phyloP scores from a whole-genome alignment of 495 filamentous ascomycete genomes.

The Physcia stellaris region DNA sequence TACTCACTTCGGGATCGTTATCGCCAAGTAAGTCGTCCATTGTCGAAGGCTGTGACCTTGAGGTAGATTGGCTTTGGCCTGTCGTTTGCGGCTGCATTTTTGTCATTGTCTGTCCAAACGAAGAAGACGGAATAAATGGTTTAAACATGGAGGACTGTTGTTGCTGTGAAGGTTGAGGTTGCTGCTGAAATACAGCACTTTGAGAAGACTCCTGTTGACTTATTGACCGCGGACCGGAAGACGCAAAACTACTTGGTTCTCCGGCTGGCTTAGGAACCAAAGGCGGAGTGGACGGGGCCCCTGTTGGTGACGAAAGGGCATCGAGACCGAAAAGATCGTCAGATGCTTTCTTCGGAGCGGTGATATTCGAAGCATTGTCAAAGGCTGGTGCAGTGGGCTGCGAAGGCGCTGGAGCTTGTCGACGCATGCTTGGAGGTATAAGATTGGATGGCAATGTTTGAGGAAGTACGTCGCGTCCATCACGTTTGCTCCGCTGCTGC shows the following conservation, averaged over 20 bases:
- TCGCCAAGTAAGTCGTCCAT: constrained; percentile 92
- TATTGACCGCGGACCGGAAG: constrained; percentile 22
- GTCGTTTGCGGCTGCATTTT: constrained; percentile 68
- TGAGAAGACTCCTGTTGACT: too few relatives aligned
- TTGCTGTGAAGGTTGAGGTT: constrained; percentile 5
- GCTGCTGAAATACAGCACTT: constrained; percentile 9
- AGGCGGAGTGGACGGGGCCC: too few relatives aligned
- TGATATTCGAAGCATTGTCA: constrained; percentile 29
- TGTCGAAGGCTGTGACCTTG: constrained; percentile 36
- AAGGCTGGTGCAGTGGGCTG: constrained; percentile 37
- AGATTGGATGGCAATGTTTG: constrained; percentile 63
- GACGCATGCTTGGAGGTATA: constrained; percentile 80
- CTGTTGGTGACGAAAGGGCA: constrained; percentile 40
- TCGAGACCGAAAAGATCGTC: constrained; percentile 90
- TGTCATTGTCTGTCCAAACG: constrained; percentile 76
- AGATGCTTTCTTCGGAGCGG: constrained; percentile 57
- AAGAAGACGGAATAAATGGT: constrained; percentile 81
- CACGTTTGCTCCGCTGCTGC: constrained; percentile 63
- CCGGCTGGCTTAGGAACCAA: constrained; percentile 54
- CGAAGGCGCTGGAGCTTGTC: constrained; percentile 38
- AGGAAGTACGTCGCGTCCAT: constrained; percentile 45
- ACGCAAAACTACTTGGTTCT: constrained; percentile 36
- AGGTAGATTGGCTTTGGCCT: constrained; percentile 31
- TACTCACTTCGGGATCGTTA: constrained; percentile 78
- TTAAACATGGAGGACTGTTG: constrained; percentile 49